Conservation (phyloP, 2,329 filamentous ascomycete genomes). For the Immersiporthe knoxdaviesiana region DNA sequence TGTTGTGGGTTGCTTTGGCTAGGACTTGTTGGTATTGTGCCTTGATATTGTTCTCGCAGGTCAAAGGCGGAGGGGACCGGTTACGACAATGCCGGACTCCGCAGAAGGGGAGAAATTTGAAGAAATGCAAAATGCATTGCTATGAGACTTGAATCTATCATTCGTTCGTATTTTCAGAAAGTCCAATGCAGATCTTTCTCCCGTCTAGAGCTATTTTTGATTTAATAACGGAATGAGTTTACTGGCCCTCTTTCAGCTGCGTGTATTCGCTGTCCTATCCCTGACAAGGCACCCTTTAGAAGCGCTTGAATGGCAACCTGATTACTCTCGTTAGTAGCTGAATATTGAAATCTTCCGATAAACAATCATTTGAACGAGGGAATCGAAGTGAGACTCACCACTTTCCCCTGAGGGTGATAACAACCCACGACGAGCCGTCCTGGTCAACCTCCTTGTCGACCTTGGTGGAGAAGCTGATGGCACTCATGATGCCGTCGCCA, state of each 20-base stretch:
- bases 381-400: slow-evolving; percentile 72
- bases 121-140: background rate
- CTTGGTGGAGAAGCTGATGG: slow-evolving; percentile 86
- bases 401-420: slow-evolving; percentile 82
- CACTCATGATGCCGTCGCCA: slow-evolving; percentile 94
- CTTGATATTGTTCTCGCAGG: slow-evolving; percentile 23
- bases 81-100: background rate
- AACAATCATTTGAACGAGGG: too few species aligned
- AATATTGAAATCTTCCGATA: background rate
- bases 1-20: background rate
- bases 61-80: background rate
- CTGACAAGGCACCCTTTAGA: slow-evolving; percentile 33
- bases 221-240: background rate
- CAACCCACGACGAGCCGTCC: slow-evolving; percentile 78
- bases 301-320: slow-evolving; percentile 44
- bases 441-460: slow-evolving; percentile 93
- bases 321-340: slow-evolving; percentile 12
- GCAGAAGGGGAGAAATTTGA: background rate
- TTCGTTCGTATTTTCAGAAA: background rate
- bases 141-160: background rate
- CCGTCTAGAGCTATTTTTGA: background rate
- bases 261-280: background rate
- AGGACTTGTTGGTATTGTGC: slow-evolving; percentile 12
- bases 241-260: background rate
- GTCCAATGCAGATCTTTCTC: background rate